Evolutionary conservation across 2,329 filamentous ascomycete species (phyloP).

Genomic region (Elsinoe australis): DNA sequence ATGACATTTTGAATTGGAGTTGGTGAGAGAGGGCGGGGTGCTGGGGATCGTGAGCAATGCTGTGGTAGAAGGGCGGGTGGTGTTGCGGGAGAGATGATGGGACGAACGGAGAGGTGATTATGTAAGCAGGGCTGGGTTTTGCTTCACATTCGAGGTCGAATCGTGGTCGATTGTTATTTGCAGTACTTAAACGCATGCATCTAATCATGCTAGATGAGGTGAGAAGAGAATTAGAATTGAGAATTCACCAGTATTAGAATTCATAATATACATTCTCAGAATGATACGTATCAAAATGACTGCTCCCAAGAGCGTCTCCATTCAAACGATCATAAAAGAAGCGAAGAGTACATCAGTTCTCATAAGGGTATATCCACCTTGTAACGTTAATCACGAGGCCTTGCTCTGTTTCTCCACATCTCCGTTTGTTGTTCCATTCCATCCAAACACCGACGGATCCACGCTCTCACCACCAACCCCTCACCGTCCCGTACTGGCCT

Average conservation of each 20-base stretch:
- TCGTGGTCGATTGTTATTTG: too few relatives aligned
- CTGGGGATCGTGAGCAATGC: not conserved
- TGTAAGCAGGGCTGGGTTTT: not conserved
- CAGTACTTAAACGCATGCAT: too few relatives aligned
- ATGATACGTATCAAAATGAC: too few relatives aligned
- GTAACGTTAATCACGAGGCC: not conserved
- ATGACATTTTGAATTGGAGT: constrained; percentile 54
- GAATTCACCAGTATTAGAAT: too few relatives aligned
- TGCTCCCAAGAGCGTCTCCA: too few relatives aligned
- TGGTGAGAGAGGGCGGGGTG: not conserved
- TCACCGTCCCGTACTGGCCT: constrained; percentile 11
- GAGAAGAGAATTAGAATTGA: too few relatives aligned
- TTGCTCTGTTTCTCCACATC: not conserved
- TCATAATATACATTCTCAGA: too few relatives aligned
- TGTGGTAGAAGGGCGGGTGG: not conserved
- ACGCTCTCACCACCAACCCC: too few relatives aligned
- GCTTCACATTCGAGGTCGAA: not conserved
- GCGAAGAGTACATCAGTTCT: not conserved
- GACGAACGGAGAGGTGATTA: not conserved
- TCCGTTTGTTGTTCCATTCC: too few relatives aligned
- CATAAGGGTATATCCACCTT: constrained; percentile 15
- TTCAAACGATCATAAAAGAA: too few relatives aligned
- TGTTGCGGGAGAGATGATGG: not conserved
- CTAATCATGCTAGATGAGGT: too few relatives aligned
- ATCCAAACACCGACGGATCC: too few relatives aligned